Base-by-base conservation (phyloP, 1,284 basidiomycete species). In the Grifola frondosa region DNA sequence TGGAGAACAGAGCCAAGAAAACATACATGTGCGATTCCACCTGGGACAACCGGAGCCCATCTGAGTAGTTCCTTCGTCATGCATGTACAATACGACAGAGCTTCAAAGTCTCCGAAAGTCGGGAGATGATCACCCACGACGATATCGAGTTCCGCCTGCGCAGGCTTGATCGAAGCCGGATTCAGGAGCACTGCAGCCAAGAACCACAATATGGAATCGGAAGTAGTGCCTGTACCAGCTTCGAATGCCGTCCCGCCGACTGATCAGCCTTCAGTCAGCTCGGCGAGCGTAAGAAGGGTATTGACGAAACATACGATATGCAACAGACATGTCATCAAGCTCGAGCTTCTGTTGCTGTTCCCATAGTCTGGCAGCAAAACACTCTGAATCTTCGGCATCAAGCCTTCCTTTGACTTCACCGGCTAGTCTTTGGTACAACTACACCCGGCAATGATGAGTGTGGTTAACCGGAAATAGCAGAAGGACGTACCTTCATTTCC, bases 61-160 rank as follows among this genome's bases (percentile, higher is more conserved):
- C 67, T 55, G 24, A 68, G 34, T 1, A 60, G 58, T 44, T 71
- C 69, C 32, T 64, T 59, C 5, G 69, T 58, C 5, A 64, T 37
- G 1, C 65, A 65, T 17, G 56, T 40, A 17, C 68, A 41, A 40
- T 67, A 69, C 0, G 65, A 62, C 15, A 70, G 46, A 5, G 46
- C 40, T 6, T 58, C 48, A 24, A 68, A 61, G 22, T 58, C 58
- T 58, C 61, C 61, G 41, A 71, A 76, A 6, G 67, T 66, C 1
- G 80, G 78, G 15, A 77, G 58, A 21, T 75, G 64, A 28, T 73
- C 67, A 1, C 76, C 74, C 16, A 66, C 49, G 8, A 68, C 60
- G 4, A 33, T 35, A 52, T 68, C 66, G 16, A 69, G 43, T 34
- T 70, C 52, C 9, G 37, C 31, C 32, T 53, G 64, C 2, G 59